These are phyloP conservation scores for Tricharina praecox DNA, from an alignment of 495 filamentous ascomycete genomes.

Conservation along the genomic window DNA sequence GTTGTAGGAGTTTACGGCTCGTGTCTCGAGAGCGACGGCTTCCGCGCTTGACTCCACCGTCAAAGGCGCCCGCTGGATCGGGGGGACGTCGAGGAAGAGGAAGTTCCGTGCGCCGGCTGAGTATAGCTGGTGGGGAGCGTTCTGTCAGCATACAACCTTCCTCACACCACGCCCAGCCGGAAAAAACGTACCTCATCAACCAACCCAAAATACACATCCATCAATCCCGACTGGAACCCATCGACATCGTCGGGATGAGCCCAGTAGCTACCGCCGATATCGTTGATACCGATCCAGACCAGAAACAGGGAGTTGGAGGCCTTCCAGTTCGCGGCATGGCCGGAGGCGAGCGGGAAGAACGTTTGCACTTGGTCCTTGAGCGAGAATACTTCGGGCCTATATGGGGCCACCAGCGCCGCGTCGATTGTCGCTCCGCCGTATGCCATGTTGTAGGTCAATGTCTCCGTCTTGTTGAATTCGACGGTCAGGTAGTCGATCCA, in stretches of 20 bases:
- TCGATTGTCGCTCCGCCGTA: conserved; percentile 47
- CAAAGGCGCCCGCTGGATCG: conserved; percentile 47
- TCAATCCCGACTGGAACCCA: conserved; percentile 36
- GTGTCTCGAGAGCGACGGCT: conserved; percentile 25
- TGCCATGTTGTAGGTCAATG: conserved; percentile 53
- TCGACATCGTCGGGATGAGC: conserved; percentile 27
- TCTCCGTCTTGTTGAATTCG: conserved; percentile 41
- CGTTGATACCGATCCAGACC: conserved; percentile 68
- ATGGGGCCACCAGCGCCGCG: conserved; percentile 38
- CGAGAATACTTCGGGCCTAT: conserved; percentile 35
- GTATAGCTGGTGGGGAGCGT: conserved; percentile 28
- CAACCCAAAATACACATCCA: conserved; percentile 39
- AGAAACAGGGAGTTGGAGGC: conserved; percentile 45
- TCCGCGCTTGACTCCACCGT: conserved; percentile 27
- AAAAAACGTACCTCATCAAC: conserved; percentile 29
- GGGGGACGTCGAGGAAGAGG: conserved; percentile 57
- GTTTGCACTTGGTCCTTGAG: conserved; percentile 42
- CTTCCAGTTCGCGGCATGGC: conserved; percentile 41
- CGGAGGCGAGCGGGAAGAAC: conserved; percentile 28
- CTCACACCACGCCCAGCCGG: neutral
- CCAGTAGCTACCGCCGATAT: conserved; percentile 50
- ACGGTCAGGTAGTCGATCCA: conserved; percentile 55
- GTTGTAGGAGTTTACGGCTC: conserved; percentile 24
- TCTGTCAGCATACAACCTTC: neutral
- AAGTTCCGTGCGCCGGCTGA: conserved; percentile 53